phyloP scores from a whole-genome alignment of 1,139 yeast species.

The Geotrichum klebahnii region DNA sequence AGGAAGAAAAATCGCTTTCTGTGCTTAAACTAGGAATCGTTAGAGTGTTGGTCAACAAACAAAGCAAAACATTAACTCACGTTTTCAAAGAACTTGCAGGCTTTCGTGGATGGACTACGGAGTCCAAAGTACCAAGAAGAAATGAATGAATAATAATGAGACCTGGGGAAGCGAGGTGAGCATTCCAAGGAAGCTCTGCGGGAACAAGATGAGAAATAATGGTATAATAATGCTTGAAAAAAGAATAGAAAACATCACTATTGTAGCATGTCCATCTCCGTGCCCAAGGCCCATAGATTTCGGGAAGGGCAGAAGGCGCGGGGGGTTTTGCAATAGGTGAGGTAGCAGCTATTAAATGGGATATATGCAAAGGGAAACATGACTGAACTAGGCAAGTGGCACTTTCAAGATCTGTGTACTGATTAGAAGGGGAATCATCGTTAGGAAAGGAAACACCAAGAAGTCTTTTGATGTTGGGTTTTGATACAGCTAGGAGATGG shows the following conservation, averaged over 20 bases:
- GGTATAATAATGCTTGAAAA: slow-evolving; percentile 61
- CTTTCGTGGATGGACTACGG: slow-evolving; percentile 31
- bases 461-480: slow-evolving; percentile 41
- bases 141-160: slow-evolving; percentile 37
- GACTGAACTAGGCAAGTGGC: slow-evolving; percentile 27
- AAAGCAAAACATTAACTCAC: no score
- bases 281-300: slow-evolving; percentile 66
- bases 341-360: slow-evolving; percentile 28
- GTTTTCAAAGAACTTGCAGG: no score
- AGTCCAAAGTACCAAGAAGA: slow-evolving; percentile 36
- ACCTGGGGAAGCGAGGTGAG: slow-evolving; percentile 40
- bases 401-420: slow-evolving; percentile 21
- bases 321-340: slow-evolving; percentile 7
- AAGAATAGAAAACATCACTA: slow-evolving; percentile 61
- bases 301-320: slow-evolving; percentile 19
- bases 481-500: slow-evolving; percentile 52
- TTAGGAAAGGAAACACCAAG: slow-evolving; percentile 33
- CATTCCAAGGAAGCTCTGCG: slow-evolving; percentile 28
- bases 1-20: no score
- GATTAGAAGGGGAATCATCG: slow-evolving; percentile 11
- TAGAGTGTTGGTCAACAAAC: no score
- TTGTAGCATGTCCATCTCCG: slow-evolving; percentile 55
- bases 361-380: slow-evolving; percentile 31
- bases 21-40: no score
- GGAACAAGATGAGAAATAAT: slow-evolving; percentile 33